These are phyloP conservation scores for Yarrowia sp. DNA, from an alignment of 805 yeast genomes.

Conservation along the genomic window DNA sequence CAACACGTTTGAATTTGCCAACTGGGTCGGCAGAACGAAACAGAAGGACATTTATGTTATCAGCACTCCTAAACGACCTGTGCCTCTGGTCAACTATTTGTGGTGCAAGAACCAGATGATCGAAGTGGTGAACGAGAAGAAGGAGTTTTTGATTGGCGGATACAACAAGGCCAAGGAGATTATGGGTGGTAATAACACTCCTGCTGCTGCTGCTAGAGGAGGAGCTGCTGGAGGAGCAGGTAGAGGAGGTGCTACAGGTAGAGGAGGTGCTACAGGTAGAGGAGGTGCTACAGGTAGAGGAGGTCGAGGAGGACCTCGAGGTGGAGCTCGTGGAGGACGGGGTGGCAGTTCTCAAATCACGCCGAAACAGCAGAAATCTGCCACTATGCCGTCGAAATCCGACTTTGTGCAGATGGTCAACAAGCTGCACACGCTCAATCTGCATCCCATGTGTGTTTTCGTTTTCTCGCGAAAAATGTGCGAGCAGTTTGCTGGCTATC, in stretches of 20 bases:
- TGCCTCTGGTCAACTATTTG: slow-evolving; percentile 80
- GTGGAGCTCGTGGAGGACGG: slow-evolving; percentile 30
- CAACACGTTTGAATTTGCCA: slow-evolving; percentile 96
- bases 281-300: background rate
- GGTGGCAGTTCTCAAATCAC: background rate
- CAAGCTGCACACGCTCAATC: slow-evolving; percentile 57
- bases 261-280: background rate
- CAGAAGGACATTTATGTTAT: slow-evolving; percentile 94
- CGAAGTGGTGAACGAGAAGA: slow-evolving; percentile 70
- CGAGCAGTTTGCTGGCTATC: slow-evolving; percentile 84
- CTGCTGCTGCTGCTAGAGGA: slow-evolving; percentile 29
- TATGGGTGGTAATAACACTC: slow-evolving; percentile 38
- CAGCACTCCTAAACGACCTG: slow-evolving; percentile 94
- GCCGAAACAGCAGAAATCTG: background rate
- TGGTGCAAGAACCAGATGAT: slow-evolving; percentile 76
- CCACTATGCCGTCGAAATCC: slow-evolving; percentile 43
- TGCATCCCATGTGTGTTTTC: slow-evolving; percentile 92
- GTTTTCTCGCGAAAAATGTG: slow-evolving; percentile 92
- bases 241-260: background rate
- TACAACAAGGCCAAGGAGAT: slow-evolving; percentile 46
- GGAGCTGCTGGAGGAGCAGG: background rate
- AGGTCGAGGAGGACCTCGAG: background rate
- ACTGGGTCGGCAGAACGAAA: slow-evolving; percentile 97
- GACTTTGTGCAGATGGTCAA: slow-evolving; percentile 76
- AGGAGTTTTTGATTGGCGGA: slow-evolving; percentile 63